Evolutionary conservation across 2,329 filamentous ascomycete genomes (phyloP).

Genomic region (Fusarium verticillioides): DNA sequence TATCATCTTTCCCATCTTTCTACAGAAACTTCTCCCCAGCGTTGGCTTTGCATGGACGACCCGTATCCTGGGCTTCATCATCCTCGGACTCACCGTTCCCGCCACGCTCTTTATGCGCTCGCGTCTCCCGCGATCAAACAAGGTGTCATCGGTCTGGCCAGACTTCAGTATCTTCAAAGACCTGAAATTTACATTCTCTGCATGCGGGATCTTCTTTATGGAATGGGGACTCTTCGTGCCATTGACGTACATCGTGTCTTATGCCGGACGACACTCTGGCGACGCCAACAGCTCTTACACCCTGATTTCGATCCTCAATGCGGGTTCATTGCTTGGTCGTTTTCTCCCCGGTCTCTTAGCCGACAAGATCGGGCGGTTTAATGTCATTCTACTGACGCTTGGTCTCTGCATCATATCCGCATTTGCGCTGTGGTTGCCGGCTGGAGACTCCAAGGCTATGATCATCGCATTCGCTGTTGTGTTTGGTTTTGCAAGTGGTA

Average conservation of each 20-base stretch:
- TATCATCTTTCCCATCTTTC: conserved; percentile 67
- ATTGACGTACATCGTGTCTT: conserved; percentile 80
- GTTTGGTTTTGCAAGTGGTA: conserved; percentile 84
- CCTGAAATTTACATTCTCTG: conserved; percentile 68
- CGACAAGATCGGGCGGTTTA: conserved; percentile 82
- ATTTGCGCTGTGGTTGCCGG: conserved; percentile 78
- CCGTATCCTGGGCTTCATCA: conserved; percentile 62
- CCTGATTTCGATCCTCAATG: conserved; percentile 84
- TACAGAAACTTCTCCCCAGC: conserved; percentile 58
- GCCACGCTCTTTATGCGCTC: conserved; percentile 62
- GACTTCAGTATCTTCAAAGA: conserved; percentile 72
- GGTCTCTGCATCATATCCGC: conserved; percentile 63
- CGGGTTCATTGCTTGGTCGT: conserved; percentile 79
- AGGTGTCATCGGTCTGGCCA: conserved; percentile 58
- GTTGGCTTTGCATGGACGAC: conserved; percentile 62
- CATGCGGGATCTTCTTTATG: conserved; percentile 73
- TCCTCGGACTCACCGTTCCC: conserved; percentile 59
- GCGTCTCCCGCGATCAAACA: conserved; percentile 61
- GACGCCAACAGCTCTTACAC: conserved; percentile 63
- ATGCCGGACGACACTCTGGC: conserved; percentile 61
- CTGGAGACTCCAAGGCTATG: conserved; percentile 62
- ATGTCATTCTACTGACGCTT: conserved; percentile 78
- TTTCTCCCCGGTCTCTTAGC: conserved; percentile 80
- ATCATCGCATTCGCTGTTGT: conserved; percentile 75
- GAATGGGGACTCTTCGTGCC: conserved; percentile 80